Evolutionary conservation across 495 filamentous ascomycete species (phyloP).

Genomic region (Penicillium daleae): DNA sequence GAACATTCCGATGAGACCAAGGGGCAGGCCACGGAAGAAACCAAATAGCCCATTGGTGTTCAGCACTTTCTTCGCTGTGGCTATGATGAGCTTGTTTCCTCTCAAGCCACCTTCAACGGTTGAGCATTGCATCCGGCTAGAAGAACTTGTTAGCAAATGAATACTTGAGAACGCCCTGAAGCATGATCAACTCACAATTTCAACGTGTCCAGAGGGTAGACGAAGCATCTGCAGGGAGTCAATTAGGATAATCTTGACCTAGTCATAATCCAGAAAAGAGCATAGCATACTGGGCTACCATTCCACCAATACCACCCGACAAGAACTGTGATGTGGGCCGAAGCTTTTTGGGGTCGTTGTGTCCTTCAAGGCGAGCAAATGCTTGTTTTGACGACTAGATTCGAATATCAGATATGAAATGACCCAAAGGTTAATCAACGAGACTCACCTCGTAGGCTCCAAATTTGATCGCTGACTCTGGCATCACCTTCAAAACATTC

Average conservation of each 20-base stretch:
- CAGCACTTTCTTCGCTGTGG: slow-evolving; percentile 85
- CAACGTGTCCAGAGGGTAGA: slow-evolving; percentile 95
- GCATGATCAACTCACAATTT: slow-evolving; percentile 73
- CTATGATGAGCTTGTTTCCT: slow-evolving; percentile 82
- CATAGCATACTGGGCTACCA: slow-evolving; percentile 80
- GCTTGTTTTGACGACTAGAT: slow-evolving; percentile 81
- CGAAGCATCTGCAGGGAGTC: slow-evolving; percentile 66
- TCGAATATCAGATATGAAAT: not conserved
- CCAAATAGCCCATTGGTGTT: slow-evolving; percentile 69
- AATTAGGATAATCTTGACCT: slow-evolving; percentile 23
- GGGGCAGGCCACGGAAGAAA: slow-evolving; percentile 89
- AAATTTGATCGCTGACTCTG: slow-evolving; percentile 96
- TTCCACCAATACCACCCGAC: slow-evolving; percentile 86
- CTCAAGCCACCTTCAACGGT: slow-evolving; percentile 81
- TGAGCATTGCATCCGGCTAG: slow-evolving; percentile 90
- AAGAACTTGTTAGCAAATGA: slow-evolving; percentile 13
- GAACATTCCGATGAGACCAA: slow-evolving; percentile 94
- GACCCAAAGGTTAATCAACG: too few species aligned
- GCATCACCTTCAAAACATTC: slow-evolving; percentile 97
- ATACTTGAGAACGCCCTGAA: not conserved
- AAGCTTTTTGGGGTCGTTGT: slow-evolving; percentile 78
- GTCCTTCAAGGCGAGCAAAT: slow-evolving; percentile 85
- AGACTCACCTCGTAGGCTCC: slow-evolving; percentile 87
- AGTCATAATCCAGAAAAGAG: not conserved
- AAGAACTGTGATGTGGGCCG: slow-evolving; percentile 84